Conservation (phyloP, 108 stramenopile species). For the Pseudonitzschia multistriata region DNA sequence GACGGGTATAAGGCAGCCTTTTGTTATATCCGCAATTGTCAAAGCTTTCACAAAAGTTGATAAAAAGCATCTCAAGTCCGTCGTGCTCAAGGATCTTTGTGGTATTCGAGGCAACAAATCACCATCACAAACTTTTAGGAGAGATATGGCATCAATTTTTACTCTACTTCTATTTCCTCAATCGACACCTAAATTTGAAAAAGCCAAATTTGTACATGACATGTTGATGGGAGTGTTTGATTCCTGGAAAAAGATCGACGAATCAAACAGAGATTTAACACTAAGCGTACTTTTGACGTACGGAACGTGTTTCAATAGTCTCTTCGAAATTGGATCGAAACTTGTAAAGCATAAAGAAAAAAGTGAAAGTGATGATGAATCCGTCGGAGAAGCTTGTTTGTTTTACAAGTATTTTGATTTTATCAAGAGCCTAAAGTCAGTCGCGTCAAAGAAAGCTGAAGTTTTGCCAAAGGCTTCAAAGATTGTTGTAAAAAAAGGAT, state of each 20-base stretch:
- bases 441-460: constrained; percentile 2
- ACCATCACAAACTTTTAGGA: constrained; percentile 5
- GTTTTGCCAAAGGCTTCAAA: neutral
- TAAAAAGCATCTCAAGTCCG: constrained; percentile 3
- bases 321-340: constrained; percentile 29
- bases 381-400: neutral
- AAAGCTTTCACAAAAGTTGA: constrained; percentile 15
- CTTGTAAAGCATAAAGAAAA: neutral
- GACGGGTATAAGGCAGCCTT: neutral
- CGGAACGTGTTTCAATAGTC: constrained; percentile 17
- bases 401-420: constrained; percentile 8
- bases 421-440: constrained; percentile 10
- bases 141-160: constrained; percentile 9
- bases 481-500: neutral
- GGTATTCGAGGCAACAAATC: constrained; percentile 4
- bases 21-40: constrained; percentile 1
- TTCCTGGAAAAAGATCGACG: constrained; percentile 3
- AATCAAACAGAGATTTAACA: neutral
- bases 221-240: constrained; percentile 12
- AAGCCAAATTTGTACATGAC: constrained; percentile 16
- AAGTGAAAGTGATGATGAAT: constrained; percentile 5
- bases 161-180: constrained; percentile 11
- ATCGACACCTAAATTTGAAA: neutral
- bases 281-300: constrained; percentile 15
- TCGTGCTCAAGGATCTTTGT: constrained; percentile 18